Evolutionary conservation across 768 basidiomycete genomes (phyloP), one percentile per base, ranked within the genome.

Genomic region (Hygrocybe punicea): DNA sequence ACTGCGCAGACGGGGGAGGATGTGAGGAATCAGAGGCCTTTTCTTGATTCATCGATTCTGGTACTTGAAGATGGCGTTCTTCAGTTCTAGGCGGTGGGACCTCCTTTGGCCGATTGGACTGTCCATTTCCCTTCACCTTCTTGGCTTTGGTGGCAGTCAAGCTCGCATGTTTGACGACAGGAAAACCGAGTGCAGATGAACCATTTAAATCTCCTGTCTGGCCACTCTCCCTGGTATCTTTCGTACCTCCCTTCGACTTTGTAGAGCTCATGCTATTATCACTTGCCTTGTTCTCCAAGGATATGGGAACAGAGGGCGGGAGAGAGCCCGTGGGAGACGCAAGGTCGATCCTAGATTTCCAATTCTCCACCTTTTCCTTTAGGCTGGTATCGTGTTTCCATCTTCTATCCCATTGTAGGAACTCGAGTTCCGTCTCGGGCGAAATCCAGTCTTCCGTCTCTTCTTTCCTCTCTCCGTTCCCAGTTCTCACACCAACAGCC

Each of bases 371-470:
- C 19, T 52, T 35, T 25, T 19, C 51, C 16, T 39, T 35, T 16
- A 52, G 17, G n/a, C 36, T 35, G n/a, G 51, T 11, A 34, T 25
- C 14, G 10, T 52, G 25, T 16, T 35, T 65, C 66, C 25, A 65
- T 58, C 55, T 70, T 64, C 62, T 63, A 67, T 39, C 33, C 73
- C 29, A 29, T 29, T 75, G 79, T 23, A 73, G 72, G 13, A 70
- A 58, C 81, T 78, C 77, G 45, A 72, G 72, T 63, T 84, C 82
- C 16, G 75, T 78, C 23, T 73, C 72, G 10, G 80, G 65, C 14
- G 68, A 67, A 44, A 69, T 63, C 78, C 60, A 82, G 70, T 58
- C 64, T 54, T 34, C 69, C 66, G 19, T 63, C 56, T 21, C 60
- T 59, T 60, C 59, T 71, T 55, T 62, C 69, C 42, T 14, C 61